Base-by-base conservation (phyloP, 148 eudicot species). In the Chenopodium suecicum region DNA sequence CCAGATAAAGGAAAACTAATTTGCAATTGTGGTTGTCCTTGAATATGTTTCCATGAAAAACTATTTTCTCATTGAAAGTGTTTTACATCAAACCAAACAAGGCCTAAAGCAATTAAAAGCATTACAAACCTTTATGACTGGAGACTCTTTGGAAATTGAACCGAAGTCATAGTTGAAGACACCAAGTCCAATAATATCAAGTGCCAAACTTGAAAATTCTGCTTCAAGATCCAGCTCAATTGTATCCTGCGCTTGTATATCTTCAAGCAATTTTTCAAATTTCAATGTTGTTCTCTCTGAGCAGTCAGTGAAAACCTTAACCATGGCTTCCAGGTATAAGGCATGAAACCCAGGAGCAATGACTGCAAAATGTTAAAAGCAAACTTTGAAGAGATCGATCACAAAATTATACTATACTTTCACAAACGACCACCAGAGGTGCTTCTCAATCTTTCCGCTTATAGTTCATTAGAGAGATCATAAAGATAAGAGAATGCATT, bases 101-200 rank as follows among this genome's bases (percentile, higher is more conserved):
- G 44, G 44, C 7, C 44, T 41, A 65, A 75, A 22, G n/a, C 16
- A 79, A 56, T 5, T 62, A 6, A 44, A 73, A 84, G 73, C 76
- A 67, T 66, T 64, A 50, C 70, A 19, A 66, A 93, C 99, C 99
- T 97, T 90, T 86, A 97, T 97, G 48, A 97, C 93, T 22, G 99
- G 99, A 66, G 99, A 94, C 87, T 97, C 99, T 86, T 91, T 92
- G 52, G 98, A 88, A 79, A 97, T 90, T 60, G 99, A 97, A 83
- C 99, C 98, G 77, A 97, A 94, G 83, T 97, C 98, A 88, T 90
- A 94, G 80, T 94, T 97, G 83, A 97, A 97, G 82, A 97, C 98
- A 80, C 99, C 96, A 79, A 97, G 94, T 56, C 99, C 99, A 81
- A 97, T 94, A 79, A 97, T 97, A 86, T 97, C 99, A 74, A 97